Evolutionary conservation across 768 basidiomycete species (phyloP), one percentile per base, ranked within the genome.

Genomic region (Mycena vitilis): DNA sequence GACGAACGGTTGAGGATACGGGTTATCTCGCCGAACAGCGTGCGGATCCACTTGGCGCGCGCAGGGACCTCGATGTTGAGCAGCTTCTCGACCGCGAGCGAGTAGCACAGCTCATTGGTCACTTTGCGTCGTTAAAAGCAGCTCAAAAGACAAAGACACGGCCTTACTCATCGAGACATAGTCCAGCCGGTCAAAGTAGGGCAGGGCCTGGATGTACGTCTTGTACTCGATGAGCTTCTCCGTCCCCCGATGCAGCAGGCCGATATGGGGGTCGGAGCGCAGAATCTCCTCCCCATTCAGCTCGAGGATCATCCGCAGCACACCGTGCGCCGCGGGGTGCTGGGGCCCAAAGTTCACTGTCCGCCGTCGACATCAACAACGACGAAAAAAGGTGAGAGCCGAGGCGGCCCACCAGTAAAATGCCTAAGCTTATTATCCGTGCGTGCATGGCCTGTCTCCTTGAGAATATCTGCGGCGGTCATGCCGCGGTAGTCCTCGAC

Each of bases 161-260:
- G n/a, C n/a, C n/a, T 40, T 15, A 40, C 40, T 99, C 98, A 98
- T 99, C 56, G 97, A 98, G 61, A 99, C 97, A 74, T 99, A 99
- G 84, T 99, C 98, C 67, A 99, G 86, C 74, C 98, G 95, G 79
- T 99, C 98, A 77, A 99, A 99, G 82, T 99, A 99, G 1, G 98
- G 98, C 22, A 99, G 83, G 0, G 98, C 98, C 83, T 99, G 98
- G 7, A 90, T 94, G 77, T 99, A 99, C 1, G 92, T 98, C 84
- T 99, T 99, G 87, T 96, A 97, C 81, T 99, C 98, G 70, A 99
- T 99, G 59, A 99, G 87, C 80, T 99, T 99, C 80, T 99, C 98
- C 22, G 97, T 99, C 23, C 97, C 98, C 73, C 98, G 90, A 81
- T 99, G 98, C 54, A 99, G 87, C 30, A 99, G 86, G 63, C 98